A percentile compares a stretch with the other conserved stretches of the same genome.
phyloP scores from a whole-genome alignment of 345 rosid genomes.

The Gossypium turneri region DNA sequence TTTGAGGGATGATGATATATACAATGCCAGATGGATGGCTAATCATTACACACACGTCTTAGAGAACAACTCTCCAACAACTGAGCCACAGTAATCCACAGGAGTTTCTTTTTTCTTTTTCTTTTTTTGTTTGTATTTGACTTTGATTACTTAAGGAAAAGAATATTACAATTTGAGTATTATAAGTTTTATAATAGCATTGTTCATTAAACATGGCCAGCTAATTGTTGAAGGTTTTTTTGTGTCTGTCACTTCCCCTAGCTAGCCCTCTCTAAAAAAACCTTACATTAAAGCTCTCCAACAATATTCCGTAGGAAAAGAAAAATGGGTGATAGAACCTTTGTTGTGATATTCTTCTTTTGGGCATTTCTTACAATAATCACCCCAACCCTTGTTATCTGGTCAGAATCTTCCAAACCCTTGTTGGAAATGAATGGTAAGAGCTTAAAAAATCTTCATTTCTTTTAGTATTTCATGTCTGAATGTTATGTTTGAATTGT shows the following conservation, averaged over 20 bases:
- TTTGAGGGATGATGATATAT: constrained; percentile 2
- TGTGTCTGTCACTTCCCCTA: neutral
- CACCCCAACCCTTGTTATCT: constrained; percentile 76
- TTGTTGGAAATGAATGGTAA: constrained; percentile 34
- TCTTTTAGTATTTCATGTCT: too few relatives aligned
- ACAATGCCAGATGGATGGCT: constrained; percentile 26
- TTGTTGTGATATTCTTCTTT: constrained; percentile 76
- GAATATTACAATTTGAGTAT: constrained; percentile 11
- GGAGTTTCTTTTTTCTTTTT: neutral
- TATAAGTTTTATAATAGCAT: constrained; percentile 8
- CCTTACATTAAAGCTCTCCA: neutral
- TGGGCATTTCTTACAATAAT: constrained; percentile 87
- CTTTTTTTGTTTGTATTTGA: constrained; percentile 14
- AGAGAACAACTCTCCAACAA: constrained; percentile 45
- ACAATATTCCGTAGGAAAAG: neutral
- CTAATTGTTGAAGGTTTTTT: constrained; percentile 30
- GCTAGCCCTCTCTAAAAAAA: neutral
- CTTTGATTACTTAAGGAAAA: constrained; percentile 12
- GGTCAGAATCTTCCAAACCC: constrained; percentile 64
- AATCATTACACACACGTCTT: constrained; percentile 31
- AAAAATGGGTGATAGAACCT: constrained; percentile 60
- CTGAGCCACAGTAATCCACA: constrained; percentile 30
- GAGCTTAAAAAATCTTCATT: neutral
- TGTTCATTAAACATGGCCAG: constrained; percentile 50
- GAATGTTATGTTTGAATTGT: neutral